Conservation (phyloP, 2,329 filamentous ascomycete species). For the Volutella citrinella region DNA sequence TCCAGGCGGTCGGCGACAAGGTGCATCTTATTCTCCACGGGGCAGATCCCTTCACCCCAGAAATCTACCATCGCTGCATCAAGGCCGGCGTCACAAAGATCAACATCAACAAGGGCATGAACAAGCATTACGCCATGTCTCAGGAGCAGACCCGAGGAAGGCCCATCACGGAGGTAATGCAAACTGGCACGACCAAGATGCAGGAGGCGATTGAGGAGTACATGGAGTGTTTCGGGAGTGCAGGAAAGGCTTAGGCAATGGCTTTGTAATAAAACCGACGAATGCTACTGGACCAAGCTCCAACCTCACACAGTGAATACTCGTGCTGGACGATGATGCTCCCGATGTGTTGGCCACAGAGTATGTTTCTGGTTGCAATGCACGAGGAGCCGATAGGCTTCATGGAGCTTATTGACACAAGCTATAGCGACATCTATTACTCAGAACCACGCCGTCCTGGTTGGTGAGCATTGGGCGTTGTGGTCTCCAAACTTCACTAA, state of each 20-base stretch:
- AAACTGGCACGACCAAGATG: constrained; percentile 44
- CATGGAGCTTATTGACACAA: too few species aligned
- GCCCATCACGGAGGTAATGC: constrained; percentile 46
- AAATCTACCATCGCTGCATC: constrained; percentile 44
- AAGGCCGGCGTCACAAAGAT: constrained; percentile 44
- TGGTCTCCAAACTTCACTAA: too few species aligned
- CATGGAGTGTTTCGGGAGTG: constrained; percentile 43
- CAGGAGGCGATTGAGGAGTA: constrained; percentile 47
- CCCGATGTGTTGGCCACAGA: too few species aligned
- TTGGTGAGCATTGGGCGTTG: too few species aligned
- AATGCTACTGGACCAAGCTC: too few species aligned
- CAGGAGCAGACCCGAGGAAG: constrained; percentile 44
- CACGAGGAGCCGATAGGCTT: too few species aligned
- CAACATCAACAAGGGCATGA: constrained; percentile 53
- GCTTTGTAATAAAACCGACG: too few species aligned
- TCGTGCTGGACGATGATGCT: too few species aligned
- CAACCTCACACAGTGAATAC: too few species aligned
- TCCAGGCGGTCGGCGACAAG: constrained; percentile 40
- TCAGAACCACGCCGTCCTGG: too few species aligned
- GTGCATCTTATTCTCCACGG: constrained; percentile 48
- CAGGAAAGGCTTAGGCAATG: constrained; percentile 46
- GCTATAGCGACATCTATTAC: too few species aligned
- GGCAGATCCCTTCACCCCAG: constrained; percentile 44
- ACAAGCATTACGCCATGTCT: constrained; percentile 43
- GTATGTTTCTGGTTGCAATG: too few species aligned